Percentiles rank a stretch among this genome's conserved stretches.
These are phyloP conservation scores for Candida broadrunensis DNA, from an alignment of 805 yeast species.

Conservation along the genomic window DNA sequence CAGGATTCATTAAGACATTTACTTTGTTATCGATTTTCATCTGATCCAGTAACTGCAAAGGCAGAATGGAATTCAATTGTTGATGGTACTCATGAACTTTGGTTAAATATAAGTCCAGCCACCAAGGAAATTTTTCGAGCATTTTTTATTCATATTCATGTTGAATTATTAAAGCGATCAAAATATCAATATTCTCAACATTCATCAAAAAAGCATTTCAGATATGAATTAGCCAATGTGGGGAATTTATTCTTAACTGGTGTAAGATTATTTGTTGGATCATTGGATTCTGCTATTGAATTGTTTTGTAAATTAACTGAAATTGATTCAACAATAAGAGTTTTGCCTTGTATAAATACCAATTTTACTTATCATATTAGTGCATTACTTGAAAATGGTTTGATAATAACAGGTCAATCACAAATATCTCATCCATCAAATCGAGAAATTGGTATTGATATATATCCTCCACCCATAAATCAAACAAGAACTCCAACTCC, in stretches of 20 bases:
- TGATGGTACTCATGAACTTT: conserved; percentile 71
- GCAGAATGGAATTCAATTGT: conserved; percentile 74
- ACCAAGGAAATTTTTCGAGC: conserved; percentile 72
- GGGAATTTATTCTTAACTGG: conserved; percentile 87
- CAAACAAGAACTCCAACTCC: conserved; percentile 20
- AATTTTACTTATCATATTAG: conserved; percentile 85
- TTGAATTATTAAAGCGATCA: conserved; percentile 68
- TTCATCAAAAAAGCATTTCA: conserved; percentile 50
- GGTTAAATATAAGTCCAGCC: conserved; percentile 60
- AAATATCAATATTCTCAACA: conserved; percentile 33
- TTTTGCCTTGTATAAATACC: conserved; percentile 80
- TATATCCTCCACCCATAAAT: conserved; percentile 24
- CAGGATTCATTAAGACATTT: conserved; percentile 31
- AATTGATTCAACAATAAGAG: conserved; percentile 49
- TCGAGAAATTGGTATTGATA: conserved; percentile 13
- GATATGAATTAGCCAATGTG: conserved; percentile 74
- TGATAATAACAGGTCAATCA: conserved; percentile 82
- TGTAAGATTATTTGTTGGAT: conserved; percentile 75
- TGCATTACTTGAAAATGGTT: conserved; percentile 68
- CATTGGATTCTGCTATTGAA: conserved; percentile 81
- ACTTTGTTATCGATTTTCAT: conserved; percentile 48
- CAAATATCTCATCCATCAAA: conserved; percentile 84
- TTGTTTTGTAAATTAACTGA: conserved; percentile 63
- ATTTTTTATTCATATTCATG: conserved; percentile 74
- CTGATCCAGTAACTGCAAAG: conserved; percentile 50